Conservation (phyloP, 2,329 filamentous ascomycete species). For the Epichloe aotearoae region DNA sequence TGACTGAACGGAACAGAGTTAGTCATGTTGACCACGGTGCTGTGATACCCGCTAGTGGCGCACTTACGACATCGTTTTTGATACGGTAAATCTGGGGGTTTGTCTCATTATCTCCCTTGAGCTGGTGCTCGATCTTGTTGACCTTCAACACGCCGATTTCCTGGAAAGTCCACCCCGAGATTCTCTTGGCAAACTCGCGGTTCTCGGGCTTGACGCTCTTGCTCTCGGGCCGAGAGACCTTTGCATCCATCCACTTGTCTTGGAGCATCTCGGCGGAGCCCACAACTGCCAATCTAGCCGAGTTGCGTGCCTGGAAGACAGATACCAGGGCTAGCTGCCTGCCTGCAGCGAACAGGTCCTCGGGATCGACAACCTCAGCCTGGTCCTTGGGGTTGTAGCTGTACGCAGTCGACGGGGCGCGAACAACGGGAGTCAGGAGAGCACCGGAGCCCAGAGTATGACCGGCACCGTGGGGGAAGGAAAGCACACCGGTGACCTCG, state of each 20-base stretch:
- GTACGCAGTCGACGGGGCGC: constrained; percentile 76
- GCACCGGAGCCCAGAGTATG: constrained; percentile 69
- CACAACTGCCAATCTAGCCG: constrained; percentile 73
- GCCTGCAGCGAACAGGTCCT: constrained; percentile 77
- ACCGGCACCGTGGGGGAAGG: constrained; percentile 65
- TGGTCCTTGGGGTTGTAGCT: constrained; percentile 91
- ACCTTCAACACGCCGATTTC: constrained; percentile 83
- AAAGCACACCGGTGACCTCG: constrained; percentile 44
- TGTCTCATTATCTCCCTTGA: constrained; percentile 39
- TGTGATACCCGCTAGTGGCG: background rate
- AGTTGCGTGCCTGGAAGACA: constrained; percentile 82
- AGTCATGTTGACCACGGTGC: background rate
- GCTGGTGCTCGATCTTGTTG: constrained; percentile 67
- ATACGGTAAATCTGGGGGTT: constrained; percentile 92
- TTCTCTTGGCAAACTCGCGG: constrained; percentile 67
- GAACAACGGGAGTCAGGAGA: constrained; percentile 68
- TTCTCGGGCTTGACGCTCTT: constrained; percentile 56
- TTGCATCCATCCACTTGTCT: constrained; percentile 77
- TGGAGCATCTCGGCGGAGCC: constrained; percentile 79
- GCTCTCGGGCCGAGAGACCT: constrained; percentile 49
- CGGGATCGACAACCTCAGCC: constrained; percentile 43
- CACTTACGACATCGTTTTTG: constrained; percentile 92
- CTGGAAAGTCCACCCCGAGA: constrained; percentile 94
- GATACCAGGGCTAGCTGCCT: constrained; percentile 76
- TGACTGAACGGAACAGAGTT: constrained; percentile 35